Evolutionary conservation across 225 moss, liverwort and hornwort species (phyloP), one percentile per base, ranked within the genome.

Genomic region (Pseudisothecium myosuroides): DNA sequence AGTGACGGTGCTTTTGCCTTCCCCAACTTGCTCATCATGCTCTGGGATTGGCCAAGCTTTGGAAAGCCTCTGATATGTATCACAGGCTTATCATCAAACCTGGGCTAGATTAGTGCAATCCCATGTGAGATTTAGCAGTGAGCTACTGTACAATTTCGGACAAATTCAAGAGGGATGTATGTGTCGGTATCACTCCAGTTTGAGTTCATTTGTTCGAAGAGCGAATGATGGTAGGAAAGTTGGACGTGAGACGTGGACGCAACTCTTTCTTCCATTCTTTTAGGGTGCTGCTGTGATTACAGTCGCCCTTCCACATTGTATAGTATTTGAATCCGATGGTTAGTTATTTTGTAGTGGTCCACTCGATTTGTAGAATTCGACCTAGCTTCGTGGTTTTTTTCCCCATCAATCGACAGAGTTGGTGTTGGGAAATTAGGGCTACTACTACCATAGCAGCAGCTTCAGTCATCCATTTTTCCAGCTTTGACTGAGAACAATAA

Each of bases 231-330:
- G 88, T 73, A 73, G 81, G 41, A 47, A 76, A 82, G 61, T 26
- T 85, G 84, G 89, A 89, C 89, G 83, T 80, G 84, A 83, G 52
- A 31, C 82, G 45, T 29, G 39, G 29, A 55, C 56, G 52, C 76
- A 87, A 62, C 87, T 85, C 83, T 84, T 84, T 50, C 72, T 65
- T 83, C 92, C 90, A 94, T 94, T 94, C 94, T 94, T 94, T 94
- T 88, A 80, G 93, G 94, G 90, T 84, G 92, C 90, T 80, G 83
- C 91, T 89, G 91, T 94, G 93, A 94, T 93, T 94, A 94, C 91
- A 87, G 89, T 55, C 89, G 83, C 92, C 89, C 90, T 85, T 92
- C 86, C 87, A 52, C 88, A 90, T 52, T 93, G 93, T 92, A 94
- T 84, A 90, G 76, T 90, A 92, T 66, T 81, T 64, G 79, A 88